Evolutionary conservation across 2,329 filamentous ascomycete species (phyloP), one percentile per base, ranked within the genome.

Genomic region (Colletotrichum sp.): DNA sequence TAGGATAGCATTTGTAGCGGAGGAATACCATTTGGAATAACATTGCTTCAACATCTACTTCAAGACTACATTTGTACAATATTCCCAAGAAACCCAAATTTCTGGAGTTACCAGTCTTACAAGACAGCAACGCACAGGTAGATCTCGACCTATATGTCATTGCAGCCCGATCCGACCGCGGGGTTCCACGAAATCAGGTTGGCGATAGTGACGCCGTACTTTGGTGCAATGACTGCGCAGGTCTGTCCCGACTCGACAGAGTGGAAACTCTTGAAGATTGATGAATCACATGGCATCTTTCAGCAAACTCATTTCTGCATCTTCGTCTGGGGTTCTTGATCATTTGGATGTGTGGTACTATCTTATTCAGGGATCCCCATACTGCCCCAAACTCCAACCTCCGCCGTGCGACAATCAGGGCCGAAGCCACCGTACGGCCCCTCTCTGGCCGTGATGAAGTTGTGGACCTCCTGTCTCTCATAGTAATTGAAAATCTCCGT

Each of bases 241-340:
- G 21, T 63, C 38, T 65, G 67, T 65, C 18, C 66, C 58, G 18
- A 29, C 2, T n/a, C 21, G 58, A 75, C 58, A 16, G 38, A 62
- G 47, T 78, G 66, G n/a, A 74, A 77, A 24, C 43, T 71, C 34
- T 74, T 76, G 73, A 24, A 21, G 4, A 3, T 3, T 21, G n/a
- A n/a, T 51, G 12, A 21, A 21, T 51, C n/a, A 51, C 12, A 13
- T 21, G n/a, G 2, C 7, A 21, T 51, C 43, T 13, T 51, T 8
- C n/a, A 21, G 3, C 11, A n/a, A 5, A 24, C 13, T 0, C n/a
- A 11, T 21, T 51, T 21, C 43, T 51, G n/a, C n/a, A 51, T 13
- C 4, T 21, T 24, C 6, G 4, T 13, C 21, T 51, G 3, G 6
- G n/a, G 8, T 3, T 21, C n/a, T 51, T 51, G 11, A 24, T 24